These are phyloP conservation scores for Amylostereum chailletii DNA, from an alignment of 1,284 basidiomycete species.

Conservation along the genomic window DNA sequence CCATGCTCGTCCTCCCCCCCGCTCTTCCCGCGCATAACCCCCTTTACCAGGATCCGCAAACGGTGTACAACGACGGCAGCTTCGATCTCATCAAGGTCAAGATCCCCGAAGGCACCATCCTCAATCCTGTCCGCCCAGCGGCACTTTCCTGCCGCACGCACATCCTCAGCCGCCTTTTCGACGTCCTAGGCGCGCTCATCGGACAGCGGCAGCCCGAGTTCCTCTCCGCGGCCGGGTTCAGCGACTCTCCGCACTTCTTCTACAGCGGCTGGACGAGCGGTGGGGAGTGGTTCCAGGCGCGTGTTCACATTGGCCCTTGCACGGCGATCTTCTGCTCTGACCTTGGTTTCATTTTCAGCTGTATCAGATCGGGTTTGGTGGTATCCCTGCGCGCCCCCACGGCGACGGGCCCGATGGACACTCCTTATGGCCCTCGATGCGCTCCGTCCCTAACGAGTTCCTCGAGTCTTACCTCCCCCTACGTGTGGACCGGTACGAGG, in stretches of 20 bases:
- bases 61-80: constrained; percentile 21
- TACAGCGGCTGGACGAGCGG: constrained; percentile 21
- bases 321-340: too few species aligned
- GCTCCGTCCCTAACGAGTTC: constrained; percentile 21
- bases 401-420: constrained; percentile 19
- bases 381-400: constrained; percentile 17
- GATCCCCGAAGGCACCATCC: constrained; percentile 20
- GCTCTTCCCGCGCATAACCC: background rate
- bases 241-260: constrained; percentile 23
- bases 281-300: constrained; percentile 17
- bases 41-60: constrained; percentile 16
- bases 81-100: constrained; percentile 25
- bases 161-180: constrained; percentile 19
- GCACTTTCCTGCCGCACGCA: constrained; percentile 23
- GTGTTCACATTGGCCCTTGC: too few species aligned
- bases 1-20: background rate
- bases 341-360: constrained; percentile 8
- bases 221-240: constrained; percentile 21
- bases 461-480: constrained; percentile 22
- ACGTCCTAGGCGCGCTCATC: constrained; percentile 18
- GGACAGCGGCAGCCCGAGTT: constrained; percentile 22
- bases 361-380: constrained; percentile 23
- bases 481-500: constrained; percentile 20
- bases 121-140: constrained; percentile 22
- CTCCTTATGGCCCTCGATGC: constrained; percentile 24